phyloP scores from a whole-genome alignment of 2,329 filamentous ascomycete genomes.

The Aspergillus luchuensis region DNA sequence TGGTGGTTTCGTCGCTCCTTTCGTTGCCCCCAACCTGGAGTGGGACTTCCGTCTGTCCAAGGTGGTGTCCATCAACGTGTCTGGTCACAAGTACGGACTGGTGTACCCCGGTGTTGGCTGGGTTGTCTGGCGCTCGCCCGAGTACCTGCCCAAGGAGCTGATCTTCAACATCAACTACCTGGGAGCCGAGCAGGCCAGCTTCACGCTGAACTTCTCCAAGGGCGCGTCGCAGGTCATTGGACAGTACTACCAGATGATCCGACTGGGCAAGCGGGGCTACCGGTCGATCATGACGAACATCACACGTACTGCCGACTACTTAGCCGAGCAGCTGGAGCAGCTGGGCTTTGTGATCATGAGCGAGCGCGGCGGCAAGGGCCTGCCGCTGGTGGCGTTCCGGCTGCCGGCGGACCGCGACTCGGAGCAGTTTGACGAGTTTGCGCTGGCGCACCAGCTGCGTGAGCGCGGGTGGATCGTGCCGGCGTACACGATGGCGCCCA shows the following conservation, averaged over 20 bases:
- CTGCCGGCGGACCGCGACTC: constrained; percentile 61
- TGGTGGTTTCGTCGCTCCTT: constrained; percentile 90
- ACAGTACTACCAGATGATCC: constrained; percentile 96
- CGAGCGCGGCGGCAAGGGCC: constrained; percentile 71
- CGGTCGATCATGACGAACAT: constrained; percentile 92
- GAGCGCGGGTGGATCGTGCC: constrained; percentile 90
- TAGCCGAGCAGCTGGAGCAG: constrained; percentile 69
- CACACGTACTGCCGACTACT: constrained; percentile 85
- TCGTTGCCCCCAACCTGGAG: constrained; percentile 76
- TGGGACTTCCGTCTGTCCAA: constrained; percentile 93
- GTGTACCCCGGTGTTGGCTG: constrained; percentile 93
- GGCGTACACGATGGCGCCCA: constrained; percentile 94
- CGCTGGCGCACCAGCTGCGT: constrained; percentile 80
- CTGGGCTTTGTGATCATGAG: constrained; percentile 89
- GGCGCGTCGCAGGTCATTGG: constrained; percentile 92
- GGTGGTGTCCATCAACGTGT: constrained; percentile 92
- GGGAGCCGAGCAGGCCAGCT: constrained; percentile 90
- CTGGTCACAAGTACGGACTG: constrained; percentile 81
- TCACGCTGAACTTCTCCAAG: constrained; percentile 97
- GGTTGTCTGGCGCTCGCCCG: constrained; percentile 83
- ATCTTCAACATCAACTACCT: constrained; percentile 99
- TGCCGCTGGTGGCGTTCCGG: constrained; percentile 89
- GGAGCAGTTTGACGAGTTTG: constrained; percentile 69
- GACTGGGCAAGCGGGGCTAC: constrained; percentile 90
- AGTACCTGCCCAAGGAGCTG: constrained; percentile 84